Percentiles rank a stretch among this genome's conserved stretches.
Evolutionary conservation across 805 yeast genomes (phyloP).

Genomic region (Saccharomycopsis selenospora): DNA sequence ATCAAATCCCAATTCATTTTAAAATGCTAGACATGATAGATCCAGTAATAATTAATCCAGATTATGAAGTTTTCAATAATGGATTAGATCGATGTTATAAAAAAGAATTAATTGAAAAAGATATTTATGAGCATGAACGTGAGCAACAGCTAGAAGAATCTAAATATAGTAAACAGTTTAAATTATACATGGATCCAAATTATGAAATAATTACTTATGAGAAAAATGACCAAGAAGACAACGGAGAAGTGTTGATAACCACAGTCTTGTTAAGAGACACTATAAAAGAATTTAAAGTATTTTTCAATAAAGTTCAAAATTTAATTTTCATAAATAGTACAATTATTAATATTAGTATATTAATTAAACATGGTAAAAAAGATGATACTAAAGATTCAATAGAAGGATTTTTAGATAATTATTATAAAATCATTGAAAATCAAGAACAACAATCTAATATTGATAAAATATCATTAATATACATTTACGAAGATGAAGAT

Average conservation of each 20-base stretch:
- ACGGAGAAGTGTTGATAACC: not conserved
- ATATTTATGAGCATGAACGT: not conserved
- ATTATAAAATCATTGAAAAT: conserved; percentile 3
- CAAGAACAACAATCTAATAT: not conserved
- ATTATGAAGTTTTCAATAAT: conserved; percentile 11
- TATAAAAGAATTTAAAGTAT: conserved; percentile 6
- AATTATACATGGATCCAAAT: conserved; percentile 11
- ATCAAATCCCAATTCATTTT: conserved; percentile 3
- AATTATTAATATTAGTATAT: conserved; percentile 6
- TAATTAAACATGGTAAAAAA: not conserved
- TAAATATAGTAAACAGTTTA: not conserved
- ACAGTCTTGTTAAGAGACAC: not conserved
- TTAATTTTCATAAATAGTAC: not conserved
- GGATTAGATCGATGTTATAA: conserved; percentile 12
- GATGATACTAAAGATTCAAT: conserved; percentile 6
- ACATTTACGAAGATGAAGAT: not conserved
- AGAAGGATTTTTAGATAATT: conserved; percentile 14
- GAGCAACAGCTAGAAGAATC: not conserved
- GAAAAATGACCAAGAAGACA: not conserved
- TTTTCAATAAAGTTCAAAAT: conserved; percentile 5
- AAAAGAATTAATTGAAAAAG: not conserved
- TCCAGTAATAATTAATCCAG: conserved; percentile 4
- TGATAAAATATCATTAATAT: conserved; percentile 1
- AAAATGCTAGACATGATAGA: conserved; percentile 7
- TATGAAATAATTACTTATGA: conserved; percentile 7